These are phyloP conservation scores for Ballota nigra DNA, from an alignment of 257 asterid species.

Conservation along the genomic window DNA sequence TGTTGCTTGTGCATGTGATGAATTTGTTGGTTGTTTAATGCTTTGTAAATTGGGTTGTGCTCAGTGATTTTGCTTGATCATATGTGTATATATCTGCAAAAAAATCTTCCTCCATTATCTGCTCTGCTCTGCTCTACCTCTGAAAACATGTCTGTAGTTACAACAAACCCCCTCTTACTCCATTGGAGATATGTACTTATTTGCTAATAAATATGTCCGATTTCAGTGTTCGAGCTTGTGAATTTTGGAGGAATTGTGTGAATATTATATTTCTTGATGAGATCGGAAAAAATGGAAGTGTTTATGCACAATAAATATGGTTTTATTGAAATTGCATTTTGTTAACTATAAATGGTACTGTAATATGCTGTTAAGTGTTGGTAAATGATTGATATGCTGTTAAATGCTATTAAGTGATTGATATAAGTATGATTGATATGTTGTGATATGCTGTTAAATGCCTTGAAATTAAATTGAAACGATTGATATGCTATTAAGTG, in stretches of 20 bases:
- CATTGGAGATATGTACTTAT: neutral
- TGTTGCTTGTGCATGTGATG: too few species aligned
- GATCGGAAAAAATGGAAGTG: neutral
- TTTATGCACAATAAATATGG: neutral
- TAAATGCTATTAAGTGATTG: too few species aligned
- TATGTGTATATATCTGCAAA: constrained; percentile 2
- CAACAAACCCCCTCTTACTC: constrained; percentile 37
- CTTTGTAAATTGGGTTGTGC: too few species aligned
- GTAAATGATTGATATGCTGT: too few species aligned
- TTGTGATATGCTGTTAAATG: too few species aligned
- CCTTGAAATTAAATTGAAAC: too few species aligned
- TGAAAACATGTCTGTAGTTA: constrained; percentile 45
- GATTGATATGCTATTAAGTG: too few species aligned
- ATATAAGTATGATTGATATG: too few species aligned
- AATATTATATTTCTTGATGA: neutral
- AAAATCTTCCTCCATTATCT: constrained; percentile 2
- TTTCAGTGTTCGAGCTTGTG: neutral
- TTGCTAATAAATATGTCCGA: constrained; percentile 11
- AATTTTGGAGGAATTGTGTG: neutral
- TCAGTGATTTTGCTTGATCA: too few species aligned
- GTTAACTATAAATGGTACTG: neutral
- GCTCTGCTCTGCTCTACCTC: constrained; percentile 18
- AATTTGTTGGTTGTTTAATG: too few species aligned
- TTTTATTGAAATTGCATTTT: neutral
- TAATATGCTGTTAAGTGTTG: too few species aligned